Evolutionary conservation across 371 early-diverging fungal genomes (phyloP).

Genomic region (Rhizopus stolonifer): DNA sequence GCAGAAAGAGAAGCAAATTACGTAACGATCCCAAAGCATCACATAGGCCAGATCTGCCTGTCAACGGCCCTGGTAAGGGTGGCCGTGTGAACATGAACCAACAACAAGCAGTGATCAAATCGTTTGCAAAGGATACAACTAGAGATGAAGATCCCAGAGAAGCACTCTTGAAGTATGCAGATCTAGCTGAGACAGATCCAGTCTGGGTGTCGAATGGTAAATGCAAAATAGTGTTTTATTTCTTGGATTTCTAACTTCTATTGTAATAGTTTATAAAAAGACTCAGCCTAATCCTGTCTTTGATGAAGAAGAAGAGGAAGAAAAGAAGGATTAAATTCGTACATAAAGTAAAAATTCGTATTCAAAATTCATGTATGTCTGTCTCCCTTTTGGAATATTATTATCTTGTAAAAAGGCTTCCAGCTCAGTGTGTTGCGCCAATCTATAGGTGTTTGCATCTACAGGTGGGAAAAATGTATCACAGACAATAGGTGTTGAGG

Average conservation of each 20-base stretch:
- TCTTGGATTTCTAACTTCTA: not conserved
- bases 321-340: slow-evolving; percentile 30
- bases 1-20: slow-evolving; percentile 75
- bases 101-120: slow-evolving; percentile 83
- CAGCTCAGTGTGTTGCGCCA: slow-evolving; percentile 38
- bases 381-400: slow-evolving; percentile 47
- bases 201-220: slow-evolving; percentile 79
- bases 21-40: slow-evolving; percentile 77
- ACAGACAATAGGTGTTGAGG: slow-evolving; percentile 45
- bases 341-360: slow-evolving; percentile 48
- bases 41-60: slow-evolving; percentile 74
- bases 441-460: slow-evolving; percentile 27
- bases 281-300: slow-evolving; percentile 83
- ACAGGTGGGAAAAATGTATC: slow-evolving; percentile 73
- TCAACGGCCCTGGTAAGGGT: slow-evolving; percentile 83
- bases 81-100: slow-evolving; percentile 82
- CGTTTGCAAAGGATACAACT: slow-evolving; percentile 80
- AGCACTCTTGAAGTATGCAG: slow-evolving; percentile 89
- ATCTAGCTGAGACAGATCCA: slow-evolving; percentile 79
- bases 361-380: slow-evolving; percentile 41
- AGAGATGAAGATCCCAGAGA: slow-evolving; percentile 94
- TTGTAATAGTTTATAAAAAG: slow-evolving; percentile 70
- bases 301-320: slow-evolving; percentile 64
- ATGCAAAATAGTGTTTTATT: not conserved
- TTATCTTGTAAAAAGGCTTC: slow-evolving; percentile 39